Evolutionary conservation across 345 rosid genomes (phyloP).

Genomic region (Eucalyptus pauciflora): DNA sequence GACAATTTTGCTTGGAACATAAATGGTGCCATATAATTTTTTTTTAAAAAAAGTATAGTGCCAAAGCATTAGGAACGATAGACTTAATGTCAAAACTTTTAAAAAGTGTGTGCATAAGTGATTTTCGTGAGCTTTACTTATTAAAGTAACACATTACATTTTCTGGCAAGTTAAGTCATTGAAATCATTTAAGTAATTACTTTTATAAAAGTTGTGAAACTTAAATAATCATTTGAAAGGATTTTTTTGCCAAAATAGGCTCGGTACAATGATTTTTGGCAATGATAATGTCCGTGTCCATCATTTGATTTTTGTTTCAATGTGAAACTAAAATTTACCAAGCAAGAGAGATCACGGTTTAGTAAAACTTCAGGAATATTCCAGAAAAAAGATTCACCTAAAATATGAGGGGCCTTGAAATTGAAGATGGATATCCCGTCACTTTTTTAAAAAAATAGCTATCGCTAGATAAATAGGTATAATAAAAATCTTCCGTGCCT

Average conservation of each 20-base stretch:
- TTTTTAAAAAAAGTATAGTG: background rate
- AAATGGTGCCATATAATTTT: background rate
- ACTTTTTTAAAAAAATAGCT: no score
- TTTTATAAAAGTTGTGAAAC: background rate
- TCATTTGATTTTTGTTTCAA: background rate
- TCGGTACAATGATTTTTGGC: background rate
- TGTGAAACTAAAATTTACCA: background rate
- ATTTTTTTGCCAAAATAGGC: background rate
- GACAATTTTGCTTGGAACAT: background rate
- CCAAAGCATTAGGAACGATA: background rate
- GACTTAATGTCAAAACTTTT: background rate
- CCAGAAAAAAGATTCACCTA: no score
- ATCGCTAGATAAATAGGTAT: accelerated
- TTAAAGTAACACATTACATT: background rate
- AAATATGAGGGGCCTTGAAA: no score
- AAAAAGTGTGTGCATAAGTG: background rate
- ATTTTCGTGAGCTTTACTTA: background rate
- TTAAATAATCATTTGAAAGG: accelerated
- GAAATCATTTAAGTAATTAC: background rate
- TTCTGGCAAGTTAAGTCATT: accelerated
- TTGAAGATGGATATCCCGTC: no score
- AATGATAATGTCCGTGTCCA: background rate
- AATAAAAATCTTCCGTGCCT: no score
- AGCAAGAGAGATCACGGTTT: background rate
- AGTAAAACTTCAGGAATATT: no score